A percentile compares a stretch with the other conserved stretches of the same genome.
Evolutionary conservation across 805 yeast genomes (phyloP).

Genomic region (Candida wancherniae): DNA sequence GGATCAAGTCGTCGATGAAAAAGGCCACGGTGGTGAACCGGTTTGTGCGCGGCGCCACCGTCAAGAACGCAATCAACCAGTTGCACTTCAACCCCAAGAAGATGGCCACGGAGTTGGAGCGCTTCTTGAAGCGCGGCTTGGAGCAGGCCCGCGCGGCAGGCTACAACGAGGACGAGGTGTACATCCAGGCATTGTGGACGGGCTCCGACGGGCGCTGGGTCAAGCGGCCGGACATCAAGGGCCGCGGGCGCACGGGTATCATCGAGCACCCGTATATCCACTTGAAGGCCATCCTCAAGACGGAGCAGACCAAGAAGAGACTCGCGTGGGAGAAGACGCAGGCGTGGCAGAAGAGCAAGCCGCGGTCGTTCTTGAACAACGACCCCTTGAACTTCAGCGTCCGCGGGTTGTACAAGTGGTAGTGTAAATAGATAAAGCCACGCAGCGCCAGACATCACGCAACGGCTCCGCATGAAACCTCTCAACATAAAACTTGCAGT

Average conservation of each 20-base stretch:
- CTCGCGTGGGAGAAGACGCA: conserved; percentile 53
- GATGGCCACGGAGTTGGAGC: conserved; percentile 74
- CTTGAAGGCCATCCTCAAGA: conserved; percentile 69
- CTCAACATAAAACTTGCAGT: too few relatives aligned
- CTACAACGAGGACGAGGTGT: conserved; percentile 56
- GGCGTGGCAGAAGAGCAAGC: conserved; percentile 46
- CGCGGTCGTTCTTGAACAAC: conserved; percentile 44
- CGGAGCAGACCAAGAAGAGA: conserved; percentile 59
- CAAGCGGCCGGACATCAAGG: conserved; percentile 74
- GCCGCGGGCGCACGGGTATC: conserved; percentile 85
- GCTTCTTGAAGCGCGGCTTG: conserved; percentile 66
- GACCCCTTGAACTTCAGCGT: conserved; percentile 42
- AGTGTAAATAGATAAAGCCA: conserved; percentile 9
- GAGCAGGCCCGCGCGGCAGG: conserved; percentile 61
- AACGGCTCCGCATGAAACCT: too few relatives aligned
- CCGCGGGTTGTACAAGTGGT: conserved; percentile 41
- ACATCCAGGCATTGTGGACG: conserved; percentile 80
- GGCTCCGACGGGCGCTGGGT: conserved; percentile 81
- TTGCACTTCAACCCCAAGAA: conserved; percentile 82
- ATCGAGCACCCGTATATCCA: conserved; percentile 74
- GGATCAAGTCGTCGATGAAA: conserved; percentile 84
- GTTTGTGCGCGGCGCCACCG: conserved; percentile 64
- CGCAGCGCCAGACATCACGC: too few relatives aligned
- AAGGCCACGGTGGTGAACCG: conserved; percentile 79
- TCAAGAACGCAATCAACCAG: conserved; percentile 82